These are phyloP conservation scores for Cladosporium sp. DNA, from an alignment of 2,329 filamentous ascomycete genomes.

Conservation along the genomic window DNA sequence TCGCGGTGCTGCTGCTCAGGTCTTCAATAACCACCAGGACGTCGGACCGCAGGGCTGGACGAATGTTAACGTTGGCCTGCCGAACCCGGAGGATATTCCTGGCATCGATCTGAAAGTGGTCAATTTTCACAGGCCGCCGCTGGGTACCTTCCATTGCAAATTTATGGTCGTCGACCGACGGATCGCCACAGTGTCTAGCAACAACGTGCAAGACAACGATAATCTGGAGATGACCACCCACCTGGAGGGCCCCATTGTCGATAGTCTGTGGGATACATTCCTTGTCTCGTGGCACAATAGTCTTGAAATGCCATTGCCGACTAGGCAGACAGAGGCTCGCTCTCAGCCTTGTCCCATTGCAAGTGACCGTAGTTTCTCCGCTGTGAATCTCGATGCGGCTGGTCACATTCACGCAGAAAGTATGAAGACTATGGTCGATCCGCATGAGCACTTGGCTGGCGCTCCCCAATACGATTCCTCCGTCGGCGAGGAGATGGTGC, in stretches of 20 bases:
- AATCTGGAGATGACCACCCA: slow-evolving; percentile 82
- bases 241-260: slow-evolving; percentile 74
- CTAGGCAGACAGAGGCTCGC: slow-evolving; percentile 40
- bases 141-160: slow-evolving; percentile 78
- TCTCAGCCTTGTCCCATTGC: slow-evolving; percentile 41
- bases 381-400: slow-evolving; percentile 34
- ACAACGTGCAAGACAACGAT: slow-evolving; percentile 72
- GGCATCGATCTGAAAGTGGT: slow-evolving; percentile 72
- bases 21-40: slow-evolving; percentile 64
- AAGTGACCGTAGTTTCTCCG: slow-evolving; percentile 36
- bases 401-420: slow-evolving; percentile 31
- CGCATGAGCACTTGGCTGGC: slow-evolving; percentile 60
- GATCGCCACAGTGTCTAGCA: slow-evolving; percentile 72
- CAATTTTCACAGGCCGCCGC: slow-evolving; percentile 68
- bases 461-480: slow-evolving; percentile 66
- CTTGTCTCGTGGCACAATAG: slow-evolving; percentile 70
- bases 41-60: slow-evolving; percentile 63
- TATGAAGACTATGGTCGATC: slow-evolving; percentile 28
- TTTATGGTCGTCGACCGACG: slow-evolving; percentile 75
- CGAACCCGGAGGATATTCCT: slow-evolving; percentile 65
- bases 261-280: slow-evolving; percentile 73
- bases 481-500: slow-evolving; percentile 61
- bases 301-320: slow-evolving; percentile 62
- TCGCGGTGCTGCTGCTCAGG: slow-evolving; percentile 65
- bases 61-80: slow-evolving; percentile 58